Conservation (phyloP, 192 early-diverging fungal genomes). For the Rhizophagus clarus region DNA sequence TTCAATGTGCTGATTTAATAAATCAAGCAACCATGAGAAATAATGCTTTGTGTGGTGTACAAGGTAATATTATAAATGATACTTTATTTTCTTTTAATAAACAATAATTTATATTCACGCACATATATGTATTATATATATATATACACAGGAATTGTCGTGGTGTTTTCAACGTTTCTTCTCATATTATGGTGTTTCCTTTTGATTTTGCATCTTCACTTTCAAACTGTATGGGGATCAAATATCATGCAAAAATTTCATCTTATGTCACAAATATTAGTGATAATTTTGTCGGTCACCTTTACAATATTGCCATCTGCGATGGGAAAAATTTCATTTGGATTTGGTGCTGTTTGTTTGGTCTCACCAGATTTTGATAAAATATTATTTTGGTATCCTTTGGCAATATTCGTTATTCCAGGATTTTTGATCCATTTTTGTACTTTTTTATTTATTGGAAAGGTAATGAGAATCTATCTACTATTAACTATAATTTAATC, state of each 20-base stretch:
- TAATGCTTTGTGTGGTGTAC: not conserved
- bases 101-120: too few relatives aligned
- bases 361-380: not conserved
- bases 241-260: not conserved
- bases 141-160: not conserved
- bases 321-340: not conserved
- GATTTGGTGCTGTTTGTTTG: constrained; percentile 16
- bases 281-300: not conserved
- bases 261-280: too few relatives aligned
- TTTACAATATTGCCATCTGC: not conserved
- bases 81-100: too few relatives aligned
- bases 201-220: constrained; percentile 8
- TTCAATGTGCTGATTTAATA: not conserved
- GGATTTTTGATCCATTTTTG: constrained; percentile 9
- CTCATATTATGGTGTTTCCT: constrained; percentile 11
- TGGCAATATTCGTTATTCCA: not conserved
- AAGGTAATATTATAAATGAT: not conserved
- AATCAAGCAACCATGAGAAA: constrained; percentile 5
- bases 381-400: not conserved
- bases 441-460: not conserved
- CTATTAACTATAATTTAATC: not conserved
- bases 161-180: not conserved
- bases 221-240: constrained; percentile 18
- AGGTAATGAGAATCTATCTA: not conserved
- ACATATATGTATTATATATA: not conserved